Percentiles rank a stretch among this genome's conserved stretches.
These are phyloP conservation scores for Amanita muscaria DNA, from an alignment of 768 basidiomycete species.

Conservation along the genomic window DNA sequence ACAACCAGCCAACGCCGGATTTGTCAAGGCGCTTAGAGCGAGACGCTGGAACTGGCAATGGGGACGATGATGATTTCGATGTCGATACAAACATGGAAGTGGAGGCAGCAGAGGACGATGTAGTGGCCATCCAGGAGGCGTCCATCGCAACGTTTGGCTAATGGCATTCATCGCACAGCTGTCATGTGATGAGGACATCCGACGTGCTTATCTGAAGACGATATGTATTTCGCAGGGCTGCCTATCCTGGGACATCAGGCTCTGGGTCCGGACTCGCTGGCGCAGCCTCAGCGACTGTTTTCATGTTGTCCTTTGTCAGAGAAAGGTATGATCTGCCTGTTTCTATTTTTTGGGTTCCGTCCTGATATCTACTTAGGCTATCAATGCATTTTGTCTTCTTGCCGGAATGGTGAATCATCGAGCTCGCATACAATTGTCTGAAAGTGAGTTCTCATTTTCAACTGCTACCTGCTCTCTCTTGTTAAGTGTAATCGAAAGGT, in stretches of 20 bases:
- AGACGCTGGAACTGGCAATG: slow-evolving; percentile 9
- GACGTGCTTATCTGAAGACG: slow-evolving; percentile 2
- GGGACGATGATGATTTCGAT: slow-evolving; percentile 12
- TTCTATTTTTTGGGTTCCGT: neutral
- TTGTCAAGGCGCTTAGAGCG: neutral
- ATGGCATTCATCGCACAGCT: slow-evolving; percentile 14
- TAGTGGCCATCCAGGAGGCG: slow-evolving; percentile 7
- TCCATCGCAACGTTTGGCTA: slow-evolving; percentile 9
- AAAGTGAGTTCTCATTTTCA: neutral
- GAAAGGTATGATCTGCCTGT: slow-evolving; percentile 9
- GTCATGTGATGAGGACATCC: slow-evolving; percentile 7
- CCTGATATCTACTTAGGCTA: slow-evolving; percentile 2
- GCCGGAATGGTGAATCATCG: slow-evolving; percentile 8
- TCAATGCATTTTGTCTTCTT: slow-evolving; percentile 5
- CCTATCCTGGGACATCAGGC: slow-evolving; percentile 5
- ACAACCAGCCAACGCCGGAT: neutral
- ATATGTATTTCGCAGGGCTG: slow-evolving; percentile 7
- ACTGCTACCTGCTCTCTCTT: no score
- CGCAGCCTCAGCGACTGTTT: slow-evolving; percentile 13
- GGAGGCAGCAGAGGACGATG: slow-evolving; percentile 9
- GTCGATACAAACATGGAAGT: slow-evolving; percentile 9
- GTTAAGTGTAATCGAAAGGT: no score
- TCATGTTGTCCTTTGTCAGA: slow-evolving; percentile 1
- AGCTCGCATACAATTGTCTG: slow-evolving; percentile 5
- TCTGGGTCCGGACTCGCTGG: slow-evolving; percentile 15